phyloP scores from a whole-genome alignment of 1,284 basidiomycete species.

The Sphagnurus paluster region DNA sequence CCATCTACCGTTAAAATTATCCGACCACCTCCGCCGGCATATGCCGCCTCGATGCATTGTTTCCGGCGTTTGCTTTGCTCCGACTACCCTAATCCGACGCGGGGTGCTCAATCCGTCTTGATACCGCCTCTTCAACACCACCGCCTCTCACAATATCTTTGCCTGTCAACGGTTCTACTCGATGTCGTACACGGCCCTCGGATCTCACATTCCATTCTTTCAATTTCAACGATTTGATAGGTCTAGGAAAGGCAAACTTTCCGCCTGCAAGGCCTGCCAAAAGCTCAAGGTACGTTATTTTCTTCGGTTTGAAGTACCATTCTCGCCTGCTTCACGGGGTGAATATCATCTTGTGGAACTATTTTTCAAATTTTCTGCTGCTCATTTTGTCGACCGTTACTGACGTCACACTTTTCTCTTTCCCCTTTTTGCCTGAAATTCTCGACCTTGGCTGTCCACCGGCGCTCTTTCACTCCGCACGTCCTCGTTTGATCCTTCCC shows the following conservation, averaged over 20 bases:
- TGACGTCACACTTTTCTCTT: constrained; percentile 6
- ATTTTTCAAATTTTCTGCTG: background rate
- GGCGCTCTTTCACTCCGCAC: background rate
- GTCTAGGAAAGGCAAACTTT: too few relatives aligned
- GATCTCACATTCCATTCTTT: too few relatives aligned
- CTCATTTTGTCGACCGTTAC: constrained; percentile 4
- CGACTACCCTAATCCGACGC: constrained; percentile 13
- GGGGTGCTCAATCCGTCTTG: constrained; percentile 1
- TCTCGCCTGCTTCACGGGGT: constrained; percentile 13
- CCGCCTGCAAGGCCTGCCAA: constrained; percentile 82
- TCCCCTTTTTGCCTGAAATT: constrained; percentile 8
- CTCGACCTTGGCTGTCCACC: constrained; percentile 1
- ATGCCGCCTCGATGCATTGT: constrained; percentile 14
- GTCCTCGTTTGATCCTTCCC: background rate
- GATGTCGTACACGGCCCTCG: constrained; percentile 7
- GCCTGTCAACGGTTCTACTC: constrained; percentile 1
- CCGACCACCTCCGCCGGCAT: constrained; percentile 7
- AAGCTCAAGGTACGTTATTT: constrained; percentile 68
- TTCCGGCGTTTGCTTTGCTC: constrained; percentile 18
- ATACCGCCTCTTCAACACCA: constrained; percentile 7
- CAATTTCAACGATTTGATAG: too few relatives aligned
- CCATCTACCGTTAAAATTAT: too few relatives aligned
- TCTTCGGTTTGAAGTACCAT: constrained; percentile 3
- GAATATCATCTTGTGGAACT: constrained; percentile 7
- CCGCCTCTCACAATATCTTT: constrained; percentile 6